Evolutionary conservation across 176 grass and related monocot species (phyloP), one percentile per base, ranked within the genome.

Genomic region (Hsuehochloa calcarea): DNA sequence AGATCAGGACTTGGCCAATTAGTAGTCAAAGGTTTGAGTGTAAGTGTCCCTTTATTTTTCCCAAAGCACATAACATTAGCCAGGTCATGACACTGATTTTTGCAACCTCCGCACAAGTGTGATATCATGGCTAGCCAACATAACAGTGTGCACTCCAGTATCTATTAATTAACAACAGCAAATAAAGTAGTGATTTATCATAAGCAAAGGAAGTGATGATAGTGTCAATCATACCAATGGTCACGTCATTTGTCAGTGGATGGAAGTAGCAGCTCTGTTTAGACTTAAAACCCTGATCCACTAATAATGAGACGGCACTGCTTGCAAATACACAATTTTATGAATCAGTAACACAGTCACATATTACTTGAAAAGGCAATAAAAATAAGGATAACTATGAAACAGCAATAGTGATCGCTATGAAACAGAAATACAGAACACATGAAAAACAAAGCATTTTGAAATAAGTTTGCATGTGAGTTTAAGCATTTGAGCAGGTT

Each of bases 171-270:
- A 64, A 76, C 16, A 20, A 14, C 16, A 69, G 15, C 26, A 55
- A 31, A 56, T 58, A 19, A 79, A 60, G 31, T 29, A 19, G 60
- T 61, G 68, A 64, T 43, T 20, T 17, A 17, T 3, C 8, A 40
- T 72, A 4, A 78, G 59, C 52, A 38, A 83, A 74, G 69, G 29
- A 83, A 72, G 58, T 54, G 59, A 54, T 47, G 14, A 44, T 46
- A 86, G 22, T 66, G 54, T 66, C n/a, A 59, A 62, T 52, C 77
- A 89, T 94, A 99, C 96, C 92, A 78, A 99, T 89, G 39, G 93
- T 99, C 12, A 96, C 84, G 65, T 99, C 93, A 94, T 99, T 99
- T 86, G 90, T 92, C 84, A 96, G 88, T 82, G 96, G 96, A 89
- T 99, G 96, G 77, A 99, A 96, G 77, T 89, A 96, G 65, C 96